phyloP scores from a whole-genome alignment of 2,329 filamentous ascomycete genomes.

The Ophiostoma ips region DNA sequence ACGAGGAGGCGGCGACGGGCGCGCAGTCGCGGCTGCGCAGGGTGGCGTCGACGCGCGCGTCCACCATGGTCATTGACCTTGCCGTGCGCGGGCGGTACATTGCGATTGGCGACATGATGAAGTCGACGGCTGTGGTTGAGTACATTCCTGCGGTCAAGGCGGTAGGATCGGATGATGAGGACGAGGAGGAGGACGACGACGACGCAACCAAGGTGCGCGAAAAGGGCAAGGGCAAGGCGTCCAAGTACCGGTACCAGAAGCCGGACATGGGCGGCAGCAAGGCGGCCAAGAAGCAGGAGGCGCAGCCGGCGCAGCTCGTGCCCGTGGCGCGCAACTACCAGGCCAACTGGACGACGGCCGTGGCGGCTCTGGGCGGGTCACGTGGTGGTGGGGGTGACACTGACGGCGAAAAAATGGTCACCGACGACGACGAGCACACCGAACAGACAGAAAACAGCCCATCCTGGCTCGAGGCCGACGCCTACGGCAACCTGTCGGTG shows the following conservation, averaged over 20 bases:
- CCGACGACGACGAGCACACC: background rate
- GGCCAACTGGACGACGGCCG: constrained; percentile 67
- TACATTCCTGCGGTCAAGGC: constrained; percentile 37
- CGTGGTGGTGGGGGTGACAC: background rate
- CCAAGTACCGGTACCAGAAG: constrained; percentile 13
- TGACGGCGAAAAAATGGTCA: background rate
- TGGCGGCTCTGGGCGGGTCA: constrained; percentile 51
- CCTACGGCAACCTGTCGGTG: constrained; percentile 75
- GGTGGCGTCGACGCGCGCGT: constrained; percentile 32
- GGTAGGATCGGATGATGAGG: too few relatives aligned
- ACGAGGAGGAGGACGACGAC: background rate
- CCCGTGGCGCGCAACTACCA: constrained; percentile 73
- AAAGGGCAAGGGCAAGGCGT: background rate
- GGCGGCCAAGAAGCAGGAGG: constrained; percentile 16
- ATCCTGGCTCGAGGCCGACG: constrained; percentile 74
- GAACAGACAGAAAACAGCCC: too few relatives aligned
- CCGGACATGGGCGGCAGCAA: background rate
- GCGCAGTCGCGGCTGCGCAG: background rate
- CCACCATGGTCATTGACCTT: constrained; percentile 68
- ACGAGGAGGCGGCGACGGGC: constrained; percentile 17
- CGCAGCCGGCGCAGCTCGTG: constrained; percentile 38
- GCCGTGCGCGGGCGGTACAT: constrained; percentile 62
- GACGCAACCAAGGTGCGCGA: constrained; percentile 7
- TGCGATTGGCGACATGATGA: constrained; percentile 85
- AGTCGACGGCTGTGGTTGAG: constrained; percentile 69